A percentile compares a stretch with the other conserved stretches of the same genome.
These are phyloP conservation scores for Candida sanyaensis DNA, from an alignment of 1,139 yeast species.

Conservation along the genomic window DNA sequence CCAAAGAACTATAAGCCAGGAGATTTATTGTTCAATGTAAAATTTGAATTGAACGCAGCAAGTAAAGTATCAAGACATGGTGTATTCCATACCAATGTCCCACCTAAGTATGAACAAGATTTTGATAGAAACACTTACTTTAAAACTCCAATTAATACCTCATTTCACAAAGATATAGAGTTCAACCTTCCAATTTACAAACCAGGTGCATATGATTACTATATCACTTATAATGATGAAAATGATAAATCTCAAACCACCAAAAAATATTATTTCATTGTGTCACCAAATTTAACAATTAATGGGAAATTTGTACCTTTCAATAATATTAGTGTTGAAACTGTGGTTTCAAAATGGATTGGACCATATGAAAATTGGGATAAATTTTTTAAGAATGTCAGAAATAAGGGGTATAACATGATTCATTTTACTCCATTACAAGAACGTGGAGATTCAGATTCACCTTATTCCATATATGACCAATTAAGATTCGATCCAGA, in stretches of 20 bases:
- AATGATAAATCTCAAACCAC: slow-evolving; percentile 35
- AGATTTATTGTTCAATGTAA: slow-evolving; percentile 54
- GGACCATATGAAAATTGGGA: slow-evolving; percentile 72
- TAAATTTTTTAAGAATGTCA: slow-evolving; percentile 57
- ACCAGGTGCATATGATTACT: slow-evolving; percentile 85
- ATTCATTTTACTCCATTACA: slow-evolving; percentile 94
- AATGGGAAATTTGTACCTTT: slow-evolving; percentile 62
- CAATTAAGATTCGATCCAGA: slow-evolving; percentile 75
- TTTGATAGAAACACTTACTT: slow-evolving; percentile 62
- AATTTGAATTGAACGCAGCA: slow-evolving; percentile 73
- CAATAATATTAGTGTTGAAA: slow-evolving; percentile 80
- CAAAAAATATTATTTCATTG: slow-evolving; percentile 69
- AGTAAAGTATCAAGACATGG: slow-evolving; percentile 73
- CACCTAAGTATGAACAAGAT: slow-evolving; percentile 37
- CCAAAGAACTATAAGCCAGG: slow-evolving; percentile 38
- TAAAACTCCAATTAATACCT: slow-evolving; percentile 44
- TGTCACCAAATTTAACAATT: slow-evolving; percentile 72
- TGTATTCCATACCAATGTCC: slow-evolving; percentile 73
- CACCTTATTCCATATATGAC: slow-evolving; percentile 90
- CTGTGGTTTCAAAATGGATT: slow-evolving; percentile 90
- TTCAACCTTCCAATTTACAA: slow-evolving; percentile 60
- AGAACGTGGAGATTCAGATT: slow-evolving; percentile 81
- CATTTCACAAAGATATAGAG: slow-evolving; percentile 60
- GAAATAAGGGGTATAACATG: slow-evolving; percentile 87
- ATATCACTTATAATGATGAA: slow-evolving; percentile 41